Evolutionary conservation across 331 rosid species (phyloP), one percentile per base, ranked within the genome.

Genomic region (Quercus lobata): DNA sequence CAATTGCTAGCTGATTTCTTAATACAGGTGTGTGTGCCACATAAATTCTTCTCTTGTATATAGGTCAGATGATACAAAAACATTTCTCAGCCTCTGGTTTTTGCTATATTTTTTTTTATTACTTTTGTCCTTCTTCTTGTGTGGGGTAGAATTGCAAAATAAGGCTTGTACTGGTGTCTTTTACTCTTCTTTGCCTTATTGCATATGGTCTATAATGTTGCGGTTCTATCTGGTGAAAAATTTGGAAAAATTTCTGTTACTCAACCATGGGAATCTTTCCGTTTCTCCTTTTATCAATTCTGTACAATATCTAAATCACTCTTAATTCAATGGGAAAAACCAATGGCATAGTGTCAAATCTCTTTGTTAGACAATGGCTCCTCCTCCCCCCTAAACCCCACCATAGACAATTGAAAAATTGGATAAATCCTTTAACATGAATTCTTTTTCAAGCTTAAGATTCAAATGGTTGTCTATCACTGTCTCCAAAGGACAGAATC

Each of bases 141-240:
- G 81, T 81, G 89, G 71, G 87, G 70, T 82, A 79, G 79, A 81
- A 80, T 77, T 81, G 73, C 66, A 63, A 75, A 83, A 81, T 83
- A 86, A 79, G 76, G 80, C 83, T 81, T 81, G 80, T 41, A 79
- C 25, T 66, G 73, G 65, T 76, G 79, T 79, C 65, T 68, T 82
- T 82, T 81, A 37, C 71, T 82, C 79, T 53, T 57, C 35, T 76
- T 76, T 74, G 22, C 58, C 35, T 73, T 57, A 74, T 35, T 75
- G 81, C 81, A 81, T 80, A 46, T 73, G 81, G 78, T 70, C 71
- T 82, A 19, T 70, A 75, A 52, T 74, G 83, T 55, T 73, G 83
- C 80, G 80, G 73, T 83, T 81, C 75, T 73, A 74, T 78, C 71
- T 73, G 24, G 69, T 57, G 76, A 77, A 49, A 30, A 37, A 16